phyloP scores from a whole-genome alignment of 768 basidiomycete genomes.

The Pleurotus sapidus region DNA sequence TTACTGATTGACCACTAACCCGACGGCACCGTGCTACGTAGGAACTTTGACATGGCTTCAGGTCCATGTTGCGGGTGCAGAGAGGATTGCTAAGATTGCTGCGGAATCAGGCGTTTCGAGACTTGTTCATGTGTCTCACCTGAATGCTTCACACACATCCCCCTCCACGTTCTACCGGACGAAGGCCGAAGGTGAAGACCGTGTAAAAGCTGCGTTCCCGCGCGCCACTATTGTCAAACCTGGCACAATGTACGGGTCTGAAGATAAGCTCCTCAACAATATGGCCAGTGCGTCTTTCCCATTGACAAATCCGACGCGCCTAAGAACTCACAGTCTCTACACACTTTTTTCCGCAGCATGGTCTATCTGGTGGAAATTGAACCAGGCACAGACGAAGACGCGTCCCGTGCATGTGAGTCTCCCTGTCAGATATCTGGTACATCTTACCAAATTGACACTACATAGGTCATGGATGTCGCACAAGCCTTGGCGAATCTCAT shows the following conservation, averaged over 20 bases:
- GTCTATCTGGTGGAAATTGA: slow-evolving; percentile 93
- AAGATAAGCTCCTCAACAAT: slow-evolving; percentile 92
- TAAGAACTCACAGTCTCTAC: slow-evolving; percentile 9
- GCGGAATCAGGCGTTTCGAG: slow-evolving; percentile 75
- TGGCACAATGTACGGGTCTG: slow-evolving; percentile 84
- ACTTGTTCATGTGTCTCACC: slow-evolving; percentile 91
- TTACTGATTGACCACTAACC: neutral
- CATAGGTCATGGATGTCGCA: slow-evolving; percentile 89
- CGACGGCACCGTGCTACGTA: slow-evolving; percentile 26
- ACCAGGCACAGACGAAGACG: slow-evolving; percentile 81
- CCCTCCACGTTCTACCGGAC: slow-evolving; percentile 82
- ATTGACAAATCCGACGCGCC: slow-evolving; percentile 9
- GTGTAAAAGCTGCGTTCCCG: slow-evolving; percentile 80
- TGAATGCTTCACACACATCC: slow-evolving; percentile 83
- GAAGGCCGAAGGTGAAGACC: slow-evolving; percentile 88
- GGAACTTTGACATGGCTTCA: slow-evolving; percentile 83
- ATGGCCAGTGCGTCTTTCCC: slow-evolving; percentile 71
- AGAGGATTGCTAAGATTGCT: slow-evolving; percentile 82
- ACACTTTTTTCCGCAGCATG: slow-evolving; percentile 51
- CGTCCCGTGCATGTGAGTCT: slow-evolving; percentile 86
- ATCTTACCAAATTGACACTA: slow-evolving; percentile 9
- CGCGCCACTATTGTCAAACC: slow-evolving; percentile 88
- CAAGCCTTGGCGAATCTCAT: slow-evolving; percentile 84
- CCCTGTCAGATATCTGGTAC: neutral
- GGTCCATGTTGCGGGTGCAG: slow-evolving; percentile 85